phyloP scores from a whole-genome alignment of 225 moss, liverwort and hornwort species.

The Marchantia paleacea region DNA sequence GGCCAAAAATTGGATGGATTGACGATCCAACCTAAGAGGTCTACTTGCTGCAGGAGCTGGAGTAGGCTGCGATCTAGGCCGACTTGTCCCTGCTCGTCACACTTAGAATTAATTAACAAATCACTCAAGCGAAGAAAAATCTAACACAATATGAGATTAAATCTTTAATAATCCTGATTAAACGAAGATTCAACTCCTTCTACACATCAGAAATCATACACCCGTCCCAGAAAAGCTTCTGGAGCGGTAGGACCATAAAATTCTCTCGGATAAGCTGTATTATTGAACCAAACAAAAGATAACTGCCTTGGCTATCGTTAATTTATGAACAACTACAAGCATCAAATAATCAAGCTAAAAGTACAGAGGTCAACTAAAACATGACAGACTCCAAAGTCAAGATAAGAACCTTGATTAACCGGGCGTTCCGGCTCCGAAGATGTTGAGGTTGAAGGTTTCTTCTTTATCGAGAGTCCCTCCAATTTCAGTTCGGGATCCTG shows the following conservation, averaged over 20 bases:
- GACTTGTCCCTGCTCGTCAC: not conserved
- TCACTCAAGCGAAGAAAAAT: not conserved
- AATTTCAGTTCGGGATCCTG: slow-evolving; percentile 70
- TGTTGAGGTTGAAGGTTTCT: slow-evolving; percentile 27
- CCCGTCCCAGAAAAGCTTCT: too few species aligned
- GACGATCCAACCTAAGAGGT: slow-evolving; percentile 59
- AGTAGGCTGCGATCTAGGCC: slow-evolving; percentile 45
- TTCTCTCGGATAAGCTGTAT: too few species aligned
- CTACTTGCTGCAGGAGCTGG: slow-evolving; percentile 44
- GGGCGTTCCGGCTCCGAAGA: not conserved
- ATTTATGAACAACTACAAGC: not conserved
- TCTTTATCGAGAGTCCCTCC: slow-evolving; percentile 57
- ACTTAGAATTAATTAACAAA: not conserved
- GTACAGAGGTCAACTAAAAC: not conserved
- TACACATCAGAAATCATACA: too few species aligned
- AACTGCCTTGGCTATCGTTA: not conserved
- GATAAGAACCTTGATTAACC: slow-evolving; percentile 4
- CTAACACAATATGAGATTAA: not conserved
- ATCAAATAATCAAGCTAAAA: not conserved
- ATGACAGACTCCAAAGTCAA: not conserved
- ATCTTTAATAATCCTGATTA: too few species aligned
- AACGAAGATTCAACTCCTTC: too few species aligned
- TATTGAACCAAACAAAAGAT: too few species aligned
- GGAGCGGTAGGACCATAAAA: too few species aligned
- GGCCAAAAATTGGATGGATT: slow-evolving; percentile 82